These are phyloP conservation scores for Tolypocladium cylindrosporum DNA, from an alignment of 2,329 filamentous ascomycete species.

Conservation along the genomic window DNA sequence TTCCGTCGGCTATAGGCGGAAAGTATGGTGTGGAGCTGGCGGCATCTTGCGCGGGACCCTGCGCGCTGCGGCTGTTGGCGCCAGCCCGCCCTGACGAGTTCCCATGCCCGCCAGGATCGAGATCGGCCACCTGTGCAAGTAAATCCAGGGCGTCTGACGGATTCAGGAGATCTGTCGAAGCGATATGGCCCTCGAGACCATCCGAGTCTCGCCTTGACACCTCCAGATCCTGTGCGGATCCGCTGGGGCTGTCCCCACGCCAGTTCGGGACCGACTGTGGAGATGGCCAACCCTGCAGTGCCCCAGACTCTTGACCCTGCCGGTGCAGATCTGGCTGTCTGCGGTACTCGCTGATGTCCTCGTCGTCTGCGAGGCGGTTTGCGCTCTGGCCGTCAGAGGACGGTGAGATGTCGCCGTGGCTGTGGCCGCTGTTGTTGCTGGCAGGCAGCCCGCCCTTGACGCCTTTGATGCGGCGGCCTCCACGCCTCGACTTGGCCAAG, in stretches of 20 bases:
- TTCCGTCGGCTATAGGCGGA: slow-evolving; percentile 21
- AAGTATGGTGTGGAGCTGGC: slow-evolving; percentile 11
- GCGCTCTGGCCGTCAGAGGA: neutral
- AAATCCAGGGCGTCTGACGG: slow-evolving; percentile 31
- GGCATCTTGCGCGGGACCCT: neutral
- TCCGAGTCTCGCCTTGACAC: slow-evolving; percentile 6
- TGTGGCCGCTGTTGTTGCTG: neutral
- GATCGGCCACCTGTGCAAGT: slow-evolving; percentile 28
- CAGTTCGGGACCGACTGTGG: slow-evolving; percentile 7
- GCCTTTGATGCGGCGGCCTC: slow-evolving; percentile 24
- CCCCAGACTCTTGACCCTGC: neutral
- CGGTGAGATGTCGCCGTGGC: neutral
- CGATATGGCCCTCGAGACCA: slow-evolving; percentile 27
- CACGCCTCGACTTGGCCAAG: slow-evolving; percentile 28
- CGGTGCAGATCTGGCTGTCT: neutral
- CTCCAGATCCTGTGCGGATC: slow-evolving; percentile 4
- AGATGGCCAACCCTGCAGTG: slow-evolving; percentile 6
- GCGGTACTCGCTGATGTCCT: slow-evolving; percentile 3
- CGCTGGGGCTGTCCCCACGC: slow-evolving; percentile 5
- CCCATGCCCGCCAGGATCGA: slow-evolving; percentile 16
- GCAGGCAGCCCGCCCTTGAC: slow-evolving; percentile 4
- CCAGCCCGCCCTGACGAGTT: slow-evolving; percentile 5
- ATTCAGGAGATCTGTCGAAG: slow-evolving; percentile 28
- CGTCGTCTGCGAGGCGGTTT: slow-evolving; percentile 3
- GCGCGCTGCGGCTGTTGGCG: slow-evolving; percentile 5